Conservation (phyloP, 192 early-diverging fungal species). For the Geranomyces variabilis region DNA sequence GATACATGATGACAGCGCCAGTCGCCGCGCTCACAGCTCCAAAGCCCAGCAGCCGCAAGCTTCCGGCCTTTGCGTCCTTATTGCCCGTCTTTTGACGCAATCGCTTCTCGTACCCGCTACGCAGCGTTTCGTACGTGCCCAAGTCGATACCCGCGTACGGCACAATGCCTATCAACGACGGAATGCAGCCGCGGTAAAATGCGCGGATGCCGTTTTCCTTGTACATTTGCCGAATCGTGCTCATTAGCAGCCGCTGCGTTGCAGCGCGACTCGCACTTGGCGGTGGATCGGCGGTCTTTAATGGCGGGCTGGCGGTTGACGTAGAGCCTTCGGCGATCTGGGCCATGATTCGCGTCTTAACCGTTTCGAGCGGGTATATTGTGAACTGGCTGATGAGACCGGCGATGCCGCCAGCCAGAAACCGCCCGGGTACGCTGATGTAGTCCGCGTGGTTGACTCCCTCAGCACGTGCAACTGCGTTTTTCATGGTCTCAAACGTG, state of each 20-base stretch:
- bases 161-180: constrained; percentile 72
- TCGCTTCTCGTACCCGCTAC: constrained; percentile 58
- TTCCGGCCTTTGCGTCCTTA: constrained; percentile 26
- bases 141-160: constrained; percentile 78
- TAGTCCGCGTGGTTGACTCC: constrained; percentile 38
- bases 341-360: constrained; percentile 77
- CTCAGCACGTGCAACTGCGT: constrained; percentile 45
- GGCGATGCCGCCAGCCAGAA: constrained; percentile 73
- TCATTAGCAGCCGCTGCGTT: constrained; percentile 38
- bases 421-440: constrained; percentile 58
- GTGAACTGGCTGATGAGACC: constrained; percentile 72
- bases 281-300: constrained; percentile 11
- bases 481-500: constrained; percentile 68
- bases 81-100: constrained; percentile 30
- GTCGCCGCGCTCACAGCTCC: constrained; percentile 70
- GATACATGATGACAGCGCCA: constrained; percentile 73
- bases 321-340: constrained; percentile 46
- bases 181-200: constrained; percentile 67
- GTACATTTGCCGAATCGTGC: constrained; percentile 65
- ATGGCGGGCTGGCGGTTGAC: not conserved
- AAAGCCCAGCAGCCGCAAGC: constrained; percentile 58
- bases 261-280: not conserved
- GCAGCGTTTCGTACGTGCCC: constrained; percentile 74
- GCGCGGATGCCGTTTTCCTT: constrained; percentile 59
- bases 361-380: constrained; percentile 77